Percentiles rank a stretch among this genome's conserved stretches.
Evolutionary conservation across 345 rosid species (phyloP).

Genomic region (Citrus sp.): DNA sequence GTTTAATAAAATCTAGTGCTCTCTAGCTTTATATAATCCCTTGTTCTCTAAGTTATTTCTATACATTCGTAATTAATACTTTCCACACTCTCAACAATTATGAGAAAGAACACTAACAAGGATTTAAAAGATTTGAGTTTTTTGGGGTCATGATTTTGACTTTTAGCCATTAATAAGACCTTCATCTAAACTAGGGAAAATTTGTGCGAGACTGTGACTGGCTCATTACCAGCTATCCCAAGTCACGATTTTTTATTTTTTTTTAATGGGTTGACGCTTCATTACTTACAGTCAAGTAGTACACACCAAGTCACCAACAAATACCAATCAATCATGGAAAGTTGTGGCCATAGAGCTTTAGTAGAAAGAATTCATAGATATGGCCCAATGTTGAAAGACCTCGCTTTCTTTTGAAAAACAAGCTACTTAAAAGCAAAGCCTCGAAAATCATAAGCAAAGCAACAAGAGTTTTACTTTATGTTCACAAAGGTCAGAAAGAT

Average conservation of each 20-base stretch:
- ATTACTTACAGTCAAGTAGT: neutral
- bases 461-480: constrained; percentile 27
- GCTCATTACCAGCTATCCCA: too few relatives aligned
- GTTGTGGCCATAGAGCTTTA: constrained; percentile 15
- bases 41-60: too few relatives aligned
- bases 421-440: constrained; percentile 10
- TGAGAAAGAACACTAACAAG: too few relatives aligned
- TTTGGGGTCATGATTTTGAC: too few relatives aligned
- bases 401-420: constrained; percentile 8
- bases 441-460: constrained; percentile 25
- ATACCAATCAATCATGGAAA: constrained; percentile 27
- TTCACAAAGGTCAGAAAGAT: constrained; percentile 52
- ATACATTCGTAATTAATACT: too few relatives aligned
- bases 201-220: too few relatives aligned
- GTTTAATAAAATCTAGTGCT: too few relatives aligned
- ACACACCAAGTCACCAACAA: neutral
- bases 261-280: neutral
- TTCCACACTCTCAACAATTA: too few relatives aligned
- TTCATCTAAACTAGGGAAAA: too few relatives aligned
- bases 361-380: constrained; percentile 11
- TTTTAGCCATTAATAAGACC: too few relatives aligned
- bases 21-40: too few relatives aligned
- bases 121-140: too few relatives aligned
- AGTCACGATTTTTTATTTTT: neutral
- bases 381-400: constrained; percentile 12